Evolutionary conservation across 1,284 basidiomycete genomes (phyloP), one percentile per base, ranked within the genome.

Genomic region (Rugosomyces carneus): DNA sequence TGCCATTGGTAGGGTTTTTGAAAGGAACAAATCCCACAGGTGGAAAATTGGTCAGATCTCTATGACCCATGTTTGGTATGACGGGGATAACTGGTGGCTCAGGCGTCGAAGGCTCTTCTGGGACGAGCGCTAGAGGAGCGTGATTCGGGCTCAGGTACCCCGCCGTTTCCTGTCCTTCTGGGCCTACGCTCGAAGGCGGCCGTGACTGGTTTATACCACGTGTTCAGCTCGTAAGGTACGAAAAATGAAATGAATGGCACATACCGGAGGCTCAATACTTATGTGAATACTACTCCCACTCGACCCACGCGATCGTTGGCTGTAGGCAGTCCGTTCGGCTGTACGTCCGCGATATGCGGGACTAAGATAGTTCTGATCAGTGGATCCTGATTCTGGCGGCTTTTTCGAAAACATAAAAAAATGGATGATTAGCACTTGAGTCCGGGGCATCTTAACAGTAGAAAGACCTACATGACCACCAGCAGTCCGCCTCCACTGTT

Each of bases 251-350:
- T 23, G 7, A 7, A 23, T 23, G 21, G 4, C 3, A 42, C 49
- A 37, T 37, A 46, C 51, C 5, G 52, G 52, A 41, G 48, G 41
- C 37, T 46, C 34, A 1, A 53, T 34, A 4, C 38, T 43, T n/a
- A 53, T 53, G 8, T 15, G 4, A 13, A 53, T 42, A 1, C 46
- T 53, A 15, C 52, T 47, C 18, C 40, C 49, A n/a, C 49, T 53
- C 5, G 52, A 53, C 16, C 39, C 39, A 8, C 38, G 40, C 3
- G 37, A 15, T 11, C 27, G 26, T 5, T 15, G 15, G 7, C 40
- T 36, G 16, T 50, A 40, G 1, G 45, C 24, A 4, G 46, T 44
- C 20, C 40, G 45, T 19, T 38, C 40, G 13, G 15, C 23, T 5
- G 40, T 4, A 5, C 34, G 44, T 7, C 26, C 42, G 34, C 35